These are phyloP conservation scores for Taphrina populina DNA, from an alignment of 1,139 yeast species.

Conservation along the genomic window DNA sequence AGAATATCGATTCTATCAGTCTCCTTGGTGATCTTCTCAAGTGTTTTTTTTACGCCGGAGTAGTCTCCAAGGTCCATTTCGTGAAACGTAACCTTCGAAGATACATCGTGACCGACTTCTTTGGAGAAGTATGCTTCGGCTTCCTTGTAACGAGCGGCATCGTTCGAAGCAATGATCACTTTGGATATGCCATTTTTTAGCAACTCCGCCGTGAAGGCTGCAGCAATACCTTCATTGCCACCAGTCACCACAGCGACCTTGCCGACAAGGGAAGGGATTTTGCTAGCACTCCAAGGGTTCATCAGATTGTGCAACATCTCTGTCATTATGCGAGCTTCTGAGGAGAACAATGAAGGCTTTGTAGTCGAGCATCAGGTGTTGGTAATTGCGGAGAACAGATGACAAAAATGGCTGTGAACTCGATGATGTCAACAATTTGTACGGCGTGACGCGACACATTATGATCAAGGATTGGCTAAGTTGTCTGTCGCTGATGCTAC, in stretches of 20 bases:
- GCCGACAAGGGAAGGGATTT: slow-evolving; percentile 52
- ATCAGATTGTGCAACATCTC: slow-evolving; percentile 21
- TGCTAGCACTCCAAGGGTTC: slow-evolving; percentile 38
- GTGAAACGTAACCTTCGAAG: slow-evolving; percentile 11
- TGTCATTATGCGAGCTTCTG: background rate
- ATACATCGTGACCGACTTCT: slow-evolving; percentile 25
- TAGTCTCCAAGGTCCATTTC: slow-evolving; percentile 23
- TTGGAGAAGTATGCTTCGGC: slow-evolving; percentile 22
- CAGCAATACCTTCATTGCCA: slow-evolving; percentile 39
- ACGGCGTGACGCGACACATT: too few species aligned
- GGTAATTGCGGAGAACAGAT: too few species aligned
- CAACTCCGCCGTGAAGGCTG: slow-evolving; percentile 38
- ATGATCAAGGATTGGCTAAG: too few species aligned
- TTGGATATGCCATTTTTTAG: slow-evolving; percentile 19
- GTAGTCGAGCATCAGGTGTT: too few species aligned
- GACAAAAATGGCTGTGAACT: too few species aligned
- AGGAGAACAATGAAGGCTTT: too few species aligned
- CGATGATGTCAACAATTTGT: too few species aligned
- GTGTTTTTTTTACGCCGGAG: slow-evolving; percentile 3
- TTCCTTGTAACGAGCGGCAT: slow-evolving; percentile 24
- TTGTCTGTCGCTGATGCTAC: too few species aligned
- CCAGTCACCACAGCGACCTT: slow-evolving; percentile 43
- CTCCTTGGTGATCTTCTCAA: slow-evolving; percentile 11
- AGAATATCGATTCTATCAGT: slow-evolving; percentile 26
- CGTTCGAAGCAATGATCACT: slow-evolving; percentile 24